Evolutionary conservation across 2,329 filamentous ascomycete genomes (phyloP).

Genomic region (Cladosporium velox): DNA sequence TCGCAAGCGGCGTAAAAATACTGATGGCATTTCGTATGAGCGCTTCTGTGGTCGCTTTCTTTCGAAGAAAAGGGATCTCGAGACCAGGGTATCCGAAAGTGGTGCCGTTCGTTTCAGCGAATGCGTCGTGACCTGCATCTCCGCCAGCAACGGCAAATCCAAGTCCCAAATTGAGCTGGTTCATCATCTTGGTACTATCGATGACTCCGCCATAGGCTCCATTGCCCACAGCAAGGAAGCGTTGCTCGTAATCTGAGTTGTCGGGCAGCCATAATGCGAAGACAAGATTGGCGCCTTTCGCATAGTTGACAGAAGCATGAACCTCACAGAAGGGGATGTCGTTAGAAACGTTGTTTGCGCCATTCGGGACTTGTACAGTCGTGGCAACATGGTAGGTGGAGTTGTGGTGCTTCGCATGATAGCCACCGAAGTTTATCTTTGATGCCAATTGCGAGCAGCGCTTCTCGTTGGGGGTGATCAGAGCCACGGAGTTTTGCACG

Average conservation of each 20-base stretch:
- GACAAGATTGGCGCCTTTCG: slow-evolving; percentile 25
- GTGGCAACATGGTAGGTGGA: not conserved
- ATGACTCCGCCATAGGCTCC: slow-evolving; percentile 33
- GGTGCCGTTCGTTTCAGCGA: slow-evolving; percentile 25
- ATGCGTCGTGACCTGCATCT: slow-evolving; percentile 30
- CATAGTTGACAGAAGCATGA: slow-evolving; percentile 28
- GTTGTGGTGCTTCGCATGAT: not conserved
- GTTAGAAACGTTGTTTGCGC: not conserved
- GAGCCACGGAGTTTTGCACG: not conserved
- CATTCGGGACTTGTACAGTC: not conserved
- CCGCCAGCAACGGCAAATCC: slow-evolving; percentile 32
- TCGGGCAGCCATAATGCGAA: slow-evolving; percentile 33
- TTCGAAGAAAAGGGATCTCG: not conserved
- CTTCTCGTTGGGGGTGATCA: not conserved
- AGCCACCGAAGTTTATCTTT: not conserved
- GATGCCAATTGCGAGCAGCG: not conserved
- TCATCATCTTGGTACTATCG: slow-evolving; percentile 27
- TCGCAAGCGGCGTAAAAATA: not conserved
- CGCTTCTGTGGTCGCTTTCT: not conserved
- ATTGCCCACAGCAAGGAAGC: slow-evolving; percentile 34
- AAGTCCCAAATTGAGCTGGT: slow-evolving; percentile 29
- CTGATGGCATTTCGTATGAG: slow-evolving; percentile 6
- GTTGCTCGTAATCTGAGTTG: slow-evolving; percentile 23
- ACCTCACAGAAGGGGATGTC: slow-evolving; percentile 25
- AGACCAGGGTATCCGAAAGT: not conserved